phyloP scores from a whole-genome alignment of 2,329 filamentous ascomycete species.

The Penicillium sp. region DNA sequence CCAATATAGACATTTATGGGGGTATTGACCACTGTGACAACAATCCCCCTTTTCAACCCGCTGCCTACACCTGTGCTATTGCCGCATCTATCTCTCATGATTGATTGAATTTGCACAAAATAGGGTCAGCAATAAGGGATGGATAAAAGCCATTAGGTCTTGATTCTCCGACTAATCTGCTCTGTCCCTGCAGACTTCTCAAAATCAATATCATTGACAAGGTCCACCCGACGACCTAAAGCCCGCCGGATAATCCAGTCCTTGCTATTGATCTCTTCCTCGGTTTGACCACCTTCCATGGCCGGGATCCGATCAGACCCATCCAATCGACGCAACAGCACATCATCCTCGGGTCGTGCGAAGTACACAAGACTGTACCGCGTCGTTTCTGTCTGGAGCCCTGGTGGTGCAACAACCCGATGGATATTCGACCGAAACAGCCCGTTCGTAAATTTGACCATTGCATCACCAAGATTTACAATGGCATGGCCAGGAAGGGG shows the following conservation, averaged over 20 bases:
- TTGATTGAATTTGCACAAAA: too few species aligned
- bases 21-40: too few species aligned
- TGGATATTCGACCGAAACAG: constrained; percentile 46
- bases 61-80: too few species aligned
- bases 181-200: constrained; percentile 37
- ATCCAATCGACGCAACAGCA: constrained; percentile 43
- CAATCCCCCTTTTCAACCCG: too few species aligned
- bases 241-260: constrained; percentile 45
- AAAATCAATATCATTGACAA: constrained; percentile 31
- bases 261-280: constrained; percentile 42
- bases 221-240: constrained; percentile 34
- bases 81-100: too few species aligned
- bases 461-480: constrained; percentile 46
- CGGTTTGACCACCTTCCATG: constrained; percentile 30
- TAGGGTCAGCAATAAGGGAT: neutral
- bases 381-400: constrained; percentile 44
- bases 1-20: too few species aligned
- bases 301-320: constrained; percentile 37
- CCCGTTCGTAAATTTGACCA: constrained; percentile 47
- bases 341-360: constrained; percentile 51
- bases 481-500: constrained; percentile 51
- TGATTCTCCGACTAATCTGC: constrained; percentile 34
- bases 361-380: constrained; percentile 58
- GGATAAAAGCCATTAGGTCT: constrained; percentile 17
- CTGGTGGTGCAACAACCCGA: constrained; percentile 52